Conservation (phyloP, 2,329 filamentous ascomycete genomes). For the Beauveria caledonica region DNA sequence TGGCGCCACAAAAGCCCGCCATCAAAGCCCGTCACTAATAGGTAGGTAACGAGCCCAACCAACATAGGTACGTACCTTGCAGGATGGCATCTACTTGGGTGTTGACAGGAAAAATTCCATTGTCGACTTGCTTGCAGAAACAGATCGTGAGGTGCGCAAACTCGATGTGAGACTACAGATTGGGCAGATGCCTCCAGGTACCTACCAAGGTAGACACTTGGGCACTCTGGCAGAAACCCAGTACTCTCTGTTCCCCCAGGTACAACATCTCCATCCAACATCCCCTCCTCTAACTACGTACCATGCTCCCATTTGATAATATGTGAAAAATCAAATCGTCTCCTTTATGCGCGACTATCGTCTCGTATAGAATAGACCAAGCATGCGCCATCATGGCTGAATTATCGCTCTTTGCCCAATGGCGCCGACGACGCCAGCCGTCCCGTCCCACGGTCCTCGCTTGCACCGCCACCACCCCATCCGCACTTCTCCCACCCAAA, state of each 20-base stretch:
- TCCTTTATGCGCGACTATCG: neutral
- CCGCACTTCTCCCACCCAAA: neutral
- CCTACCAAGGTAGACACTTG: no score
- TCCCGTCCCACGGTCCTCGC: neutral
- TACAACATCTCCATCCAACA: neutral
- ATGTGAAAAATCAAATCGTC: neutral
- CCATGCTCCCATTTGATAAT: neutral
- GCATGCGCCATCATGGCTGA: neutral
- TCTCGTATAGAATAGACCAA: neutral
- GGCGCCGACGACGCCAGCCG: neutral
- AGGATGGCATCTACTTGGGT: no score
- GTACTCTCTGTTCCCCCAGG: neutral
- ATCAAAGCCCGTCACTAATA: no score
- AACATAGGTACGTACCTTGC: no score
- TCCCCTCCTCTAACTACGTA: neutral
- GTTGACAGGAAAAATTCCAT: no score
- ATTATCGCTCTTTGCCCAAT: neutral
- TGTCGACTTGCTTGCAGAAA: neutral
- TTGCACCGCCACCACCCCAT: neutral
- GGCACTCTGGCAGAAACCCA: no score
- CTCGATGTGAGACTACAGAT: no score
- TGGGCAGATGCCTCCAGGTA: no score
- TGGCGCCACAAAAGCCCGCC: no score
- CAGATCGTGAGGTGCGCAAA: neutral
- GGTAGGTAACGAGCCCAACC: no score